These are phyloP conservation scores for Cladosporium sp. DNA, from an alignment of 2,329 filamentous ascomycete genomes.

Conservation along the genomic window DNA sequence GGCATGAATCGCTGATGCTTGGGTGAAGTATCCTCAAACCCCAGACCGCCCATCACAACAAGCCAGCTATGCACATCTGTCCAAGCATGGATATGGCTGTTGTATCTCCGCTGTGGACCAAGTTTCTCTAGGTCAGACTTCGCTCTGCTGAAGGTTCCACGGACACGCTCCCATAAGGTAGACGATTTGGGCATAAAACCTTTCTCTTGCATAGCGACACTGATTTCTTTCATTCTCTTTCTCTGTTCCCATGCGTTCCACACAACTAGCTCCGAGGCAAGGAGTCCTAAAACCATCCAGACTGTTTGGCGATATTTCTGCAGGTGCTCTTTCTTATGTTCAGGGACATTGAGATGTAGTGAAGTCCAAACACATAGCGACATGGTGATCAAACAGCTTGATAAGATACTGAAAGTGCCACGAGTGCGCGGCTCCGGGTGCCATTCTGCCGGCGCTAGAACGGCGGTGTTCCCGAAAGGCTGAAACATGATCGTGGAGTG, in stretches of 20 bases:
- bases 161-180: not conserved
- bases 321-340: not conserved
- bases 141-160: not conserved
- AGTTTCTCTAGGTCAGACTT: not conserved
- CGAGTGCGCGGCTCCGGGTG: constrained; percentile 15
- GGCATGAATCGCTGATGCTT: not conserved
- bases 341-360: constrained; percentile 19
- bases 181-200: not conserved
- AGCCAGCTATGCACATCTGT: constrained; percentile 18
- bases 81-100: constrained; percentile 10
- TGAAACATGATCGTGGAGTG: not conserved
- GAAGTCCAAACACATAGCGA: constrained; percentile 18
- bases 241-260: constrained; percentile 7
- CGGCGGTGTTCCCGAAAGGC: not conserved
- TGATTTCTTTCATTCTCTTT: not conserved
- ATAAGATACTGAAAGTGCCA: constrained; percentile 16
- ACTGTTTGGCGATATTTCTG: constrained; percentile 9
- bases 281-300: constrained; percentile 16
- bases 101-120: not conserved
- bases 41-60: constrained; percentile 22
- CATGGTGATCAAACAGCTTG: constrained; percentile 14
- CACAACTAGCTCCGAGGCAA: constrained; percentile 15
- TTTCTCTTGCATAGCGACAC: not conserved
- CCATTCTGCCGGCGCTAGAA: constrained; percentile 7
- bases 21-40: constrained; percentile 4